Evolutionary conservation across 129 eudicot genomes (phyloP), one percentile per base, ranked within the genome.

Genomic region (Helianthus tuberosus): DNA sequence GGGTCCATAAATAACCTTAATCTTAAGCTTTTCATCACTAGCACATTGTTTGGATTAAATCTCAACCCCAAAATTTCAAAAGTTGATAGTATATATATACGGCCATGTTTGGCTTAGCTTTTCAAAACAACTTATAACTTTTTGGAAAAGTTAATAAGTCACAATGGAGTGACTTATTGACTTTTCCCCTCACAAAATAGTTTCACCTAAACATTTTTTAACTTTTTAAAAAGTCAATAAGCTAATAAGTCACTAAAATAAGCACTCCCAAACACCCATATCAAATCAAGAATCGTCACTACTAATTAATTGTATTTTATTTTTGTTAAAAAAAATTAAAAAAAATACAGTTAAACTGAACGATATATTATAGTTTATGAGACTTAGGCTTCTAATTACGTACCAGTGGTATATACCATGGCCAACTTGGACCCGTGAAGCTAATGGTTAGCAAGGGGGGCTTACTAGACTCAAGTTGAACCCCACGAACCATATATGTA

Each of bases 1-100:
- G 82, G 82, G 82, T 78, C 82, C 82, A 62, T 62, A 35, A 5
- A 6, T 52, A 71, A 64, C 59, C 66, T 68, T 63, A 62, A 57
- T 57, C 10, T 43, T 43, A 43, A 6, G 10, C 47, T 43, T 43
- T 43, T 43, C 11, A 43, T 43, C 47, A 43, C 47, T 43, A 5
- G 10, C 47, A 43, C 47, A 43, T 43, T 41, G 8, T 41, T 41
- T 41, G 9, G 62, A 27, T 55, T 27, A 11, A 8, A 17, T 16
- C 64, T 59, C 64, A 59, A 10, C 64, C 15, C 39, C 64, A 1
- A 16, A 53, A 20, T 23, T 25, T 58, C n/a, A 23, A 59, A 59
- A 55, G 36, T 20, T 55, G n/a, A 55, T n/a, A 2, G 15, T 11
- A 5, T 58, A 25, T 58, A 58, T 16, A 55, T 55, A 16, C n/a